Conservation (phyloP, 768 basidiomycete genomes). For the Sporobolomyces pararoseus region DNA sequence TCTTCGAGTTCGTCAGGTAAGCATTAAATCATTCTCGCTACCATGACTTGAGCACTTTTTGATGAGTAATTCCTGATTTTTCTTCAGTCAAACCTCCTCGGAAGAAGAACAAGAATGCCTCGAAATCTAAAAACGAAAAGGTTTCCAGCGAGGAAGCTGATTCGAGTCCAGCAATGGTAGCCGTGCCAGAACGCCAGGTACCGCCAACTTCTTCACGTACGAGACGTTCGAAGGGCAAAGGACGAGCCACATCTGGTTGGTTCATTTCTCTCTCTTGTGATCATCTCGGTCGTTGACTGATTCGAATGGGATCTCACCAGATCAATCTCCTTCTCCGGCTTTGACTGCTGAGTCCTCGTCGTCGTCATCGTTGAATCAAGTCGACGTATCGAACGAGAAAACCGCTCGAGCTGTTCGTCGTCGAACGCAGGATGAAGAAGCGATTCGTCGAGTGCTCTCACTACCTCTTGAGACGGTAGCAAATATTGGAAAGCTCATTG, state of each 20-base stretch:
- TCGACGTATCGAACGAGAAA: neutral
- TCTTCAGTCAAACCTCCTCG: constrained; percentile 11
- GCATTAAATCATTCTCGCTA: too few species aligned
- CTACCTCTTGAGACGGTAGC: constrained; percentile 31
- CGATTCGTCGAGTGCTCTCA: constrained; percentile 18
- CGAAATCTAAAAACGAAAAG: neutral
- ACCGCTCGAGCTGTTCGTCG: neutral
- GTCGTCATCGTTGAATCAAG: neutral
- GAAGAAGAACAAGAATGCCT: neutral
- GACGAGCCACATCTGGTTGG: neutral
- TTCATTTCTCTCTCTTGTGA: neutral
- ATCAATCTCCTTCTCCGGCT: neutral
- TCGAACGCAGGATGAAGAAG: constrained; percentile 19
- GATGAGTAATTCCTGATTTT: too few species aligned
- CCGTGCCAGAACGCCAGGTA: too few species aligned
- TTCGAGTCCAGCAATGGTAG: too few species aligned
- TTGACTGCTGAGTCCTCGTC: neutral
- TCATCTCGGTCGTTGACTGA: neutral
- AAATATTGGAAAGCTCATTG: constrained; percentile 5
- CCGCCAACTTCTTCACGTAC: neutral
- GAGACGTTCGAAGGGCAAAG: constrained; percentile 8
- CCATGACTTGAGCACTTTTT: too few species aligned
- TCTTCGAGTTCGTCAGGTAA: neutral
- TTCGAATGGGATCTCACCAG: too few species aligned
- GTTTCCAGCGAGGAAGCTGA: neutral